Conservation (phyloP, 345 rosid genomes). For the Sisymbrium altissimum region DNA sequence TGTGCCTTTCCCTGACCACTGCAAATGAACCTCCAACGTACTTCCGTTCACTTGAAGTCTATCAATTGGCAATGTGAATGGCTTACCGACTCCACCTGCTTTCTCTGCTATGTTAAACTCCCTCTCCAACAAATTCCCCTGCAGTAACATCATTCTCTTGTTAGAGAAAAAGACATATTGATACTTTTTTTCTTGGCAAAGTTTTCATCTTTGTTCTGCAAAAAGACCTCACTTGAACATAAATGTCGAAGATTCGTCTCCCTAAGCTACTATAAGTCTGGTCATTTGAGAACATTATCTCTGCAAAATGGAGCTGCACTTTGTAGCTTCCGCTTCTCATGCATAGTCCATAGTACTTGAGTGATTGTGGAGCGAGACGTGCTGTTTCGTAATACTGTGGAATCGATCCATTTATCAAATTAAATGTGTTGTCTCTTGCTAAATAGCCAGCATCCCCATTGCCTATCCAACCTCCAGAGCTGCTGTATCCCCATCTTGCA, state of each 20-base stretch:
- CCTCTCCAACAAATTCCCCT: slow-evolving; percentile 55
- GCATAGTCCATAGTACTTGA: slow-evolving; percentile 80
- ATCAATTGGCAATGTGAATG: slow-evolving; percentile 27
- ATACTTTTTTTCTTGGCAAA: background rate
- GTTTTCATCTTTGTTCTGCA: background rate
- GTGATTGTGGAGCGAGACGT: slow-evolving; percentile 67
- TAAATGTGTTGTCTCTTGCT: slow-evolving; percentile 36
- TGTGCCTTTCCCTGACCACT: slow-evolving; percentile 88
- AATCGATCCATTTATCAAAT: slow-evolving; percentile 32
- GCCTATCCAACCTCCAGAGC: slow-evolving; percentile 53
- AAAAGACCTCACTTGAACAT: slow-evolving; percentile 64
- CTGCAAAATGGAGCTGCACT: slow-evolving; percentile 80
- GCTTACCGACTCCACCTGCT: slow-evolving; percentile 74
- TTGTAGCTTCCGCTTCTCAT: slow-evolving; percentile 56
- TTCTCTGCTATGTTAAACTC: slow-evolving; percentile 62
- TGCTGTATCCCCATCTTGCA: slow-evolving; percentile 72
- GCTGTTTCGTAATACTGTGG: slow-evolving; percentile 51
- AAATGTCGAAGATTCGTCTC: slow-evolving; percentile 63
- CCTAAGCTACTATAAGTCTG: slow-evolving; percentile 60
- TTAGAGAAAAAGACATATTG: background rate
- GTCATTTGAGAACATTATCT: slow-evolving; percentile 63
- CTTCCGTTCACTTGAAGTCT: slow-evolving; percentile 46
- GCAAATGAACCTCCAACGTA: slow-evolving; percentile 72
- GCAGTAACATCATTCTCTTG: background rate
- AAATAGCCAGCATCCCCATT: background rate